phyloP scores from a whole-genome alignment of 139 green algal species.

The Diplosphaera chodatii region DNA sequence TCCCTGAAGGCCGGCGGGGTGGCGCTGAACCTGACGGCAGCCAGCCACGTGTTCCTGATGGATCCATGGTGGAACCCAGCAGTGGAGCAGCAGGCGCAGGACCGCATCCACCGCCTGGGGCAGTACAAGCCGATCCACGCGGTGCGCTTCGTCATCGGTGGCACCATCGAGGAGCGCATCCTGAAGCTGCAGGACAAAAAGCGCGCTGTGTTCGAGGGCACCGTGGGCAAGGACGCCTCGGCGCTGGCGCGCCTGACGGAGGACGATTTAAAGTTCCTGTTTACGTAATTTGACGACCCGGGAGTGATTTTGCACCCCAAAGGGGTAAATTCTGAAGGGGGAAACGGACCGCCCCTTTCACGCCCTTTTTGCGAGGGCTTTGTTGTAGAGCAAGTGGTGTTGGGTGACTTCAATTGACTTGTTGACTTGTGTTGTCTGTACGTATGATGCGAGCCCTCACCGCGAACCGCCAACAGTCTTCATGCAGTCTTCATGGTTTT shows the following conservation, averaged over 20 bases:
- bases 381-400: too few species aligned
- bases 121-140: conserved; percentile 82
- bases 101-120: conserved; percentile 59
- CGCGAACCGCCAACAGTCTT: too few species aligned
- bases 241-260: conserved; percentile 78
- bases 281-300: too few species aligned
- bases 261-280: conserved; percentile 90
- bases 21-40: conserved; percentile 84
- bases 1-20: conserved; percentile 73
- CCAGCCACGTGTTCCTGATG: conserved; percentile 77
- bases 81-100: conserved; percentile 49
- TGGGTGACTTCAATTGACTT: too few species aligned
- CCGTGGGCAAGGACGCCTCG: conserved; percentile 71
- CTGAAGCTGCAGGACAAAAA: conserved; percentile 90
- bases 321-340: not conserved
- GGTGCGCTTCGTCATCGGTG: conserved; percentile 76
- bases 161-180: conserved; percentile 92
- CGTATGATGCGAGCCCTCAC: too few species aligned
- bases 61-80: conserved; percentile 80
- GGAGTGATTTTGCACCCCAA: too few species aligned
- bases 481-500: too few species aligned
- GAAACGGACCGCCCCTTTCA: not conserved
- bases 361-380: too few species aligned
- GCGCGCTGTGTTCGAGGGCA: conserved; percentile 84
- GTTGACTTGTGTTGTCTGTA: too few species aligned